Base-by-base conservation (phyloP, 1,284 basidiomycete genomes). In the Marasmius fiardii region DNA sequence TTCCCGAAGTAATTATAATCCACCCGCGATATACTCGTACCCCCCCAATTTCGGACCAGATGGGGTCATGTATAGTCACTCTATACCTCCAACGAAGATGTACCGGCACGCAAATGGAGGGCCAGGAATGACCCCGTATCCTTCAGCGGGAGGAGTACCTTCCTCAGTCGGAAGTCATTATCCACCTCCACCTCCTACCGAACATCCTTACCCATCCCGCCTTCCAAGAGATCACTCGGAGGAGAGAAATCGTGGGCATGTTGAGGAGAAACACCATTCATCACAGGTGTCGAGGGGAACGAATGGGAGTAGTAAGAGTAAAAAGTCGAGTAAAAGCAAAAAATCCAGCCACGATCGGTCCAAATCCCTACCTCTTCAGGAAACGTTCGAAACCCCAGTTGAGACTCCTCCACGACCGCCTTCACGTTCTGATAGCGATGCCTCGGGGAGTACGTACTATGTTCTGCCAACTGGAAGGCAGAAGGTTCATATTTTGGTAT, bases 361-460 rank as follows among this genome's bases (percentile, higher is more conserved):
- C 35, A 65, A 63, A 41, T 71, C 73, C 43, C 47, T 58, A 18
- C 57, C 57, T 31, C 43, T 58, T 3, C 51, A 58, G 16, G 55
- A 59, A n/a, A 18, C 47, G 7, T 26, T 49, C 18, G n/a, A 26
- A 31, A 49, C 26, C 4, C 5, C 28, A 8, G 47, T 33, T 35
- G 65, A 54, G 56, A 65, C 55, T 55, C 45, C 61, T 41, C 49
- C 61, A 41, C 61, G 65, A 48, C 67, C 45, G 68, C 47, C 75
- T 54, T 77, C 82, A 23, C 68, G 71, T 6, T 70, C 67, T 34
- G 85, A 77, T 60, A 69, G 74, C 18, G 78, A 74, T 14, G 78
- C 77, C 39, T 85, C 84, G 10, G 83, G 78, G 18, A 82, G 84
- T 65, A 88, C 86, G 5, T 89, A 88, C 71, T 88, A 88, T 66